Conservation (phyloP, 257 asterid species). For the Solanum sejunctum region DNA sequence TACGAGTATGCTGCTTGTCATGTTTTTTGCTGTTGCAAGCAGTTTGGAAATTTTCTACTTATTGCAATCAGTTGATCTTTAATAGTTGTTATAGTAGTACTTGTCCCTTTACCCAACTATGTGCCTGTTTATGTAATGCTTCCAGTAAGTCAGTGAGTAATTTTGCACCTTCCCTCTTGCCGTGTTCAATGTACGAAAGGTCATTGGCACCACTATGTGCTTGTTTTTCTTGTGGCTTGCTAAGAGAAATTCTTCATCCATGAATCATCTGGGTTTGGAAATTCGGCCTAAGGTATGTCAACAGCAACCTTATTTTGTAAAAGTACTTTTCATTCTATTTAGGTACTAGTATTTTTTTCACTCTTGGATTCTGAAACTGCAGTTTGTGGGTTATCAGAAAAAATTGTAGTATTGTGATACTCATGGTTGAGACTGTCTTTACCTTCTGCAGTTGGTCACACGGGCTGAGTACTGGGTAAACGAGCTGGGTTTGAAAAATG, state of each 20-base stretch:
- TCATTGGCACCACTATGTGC: too few species aligned
- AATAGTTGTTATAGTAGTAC: too few species aligned
- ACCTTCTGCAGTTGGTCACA: constrained; percentile 53
- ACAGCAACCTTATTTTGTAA: neutral
- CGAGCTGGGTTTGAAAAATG: constrained; percentile 55
- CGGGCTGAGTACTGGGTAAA: constrained; percentile 79
- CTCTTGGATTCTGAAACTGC: neutral
- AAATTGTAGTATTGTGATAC: constrained; percentile 1
- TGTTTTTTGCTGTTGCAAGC: neutral
- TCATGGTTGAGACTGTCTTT: neutral
- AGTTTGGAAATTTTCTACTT: neutral
- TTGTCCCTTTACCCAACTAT: too few species aligned
- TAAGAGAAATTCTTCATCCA: constrained; percentile 31
- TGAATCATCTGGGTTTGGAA: constrained; percentile 81
- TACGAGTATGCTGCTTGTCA: neutral
- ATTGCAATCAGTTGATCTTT: too few species aligned
- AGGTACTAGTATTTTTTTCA: neutral
- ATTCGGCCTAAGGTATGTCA: constrained; percentile 72
- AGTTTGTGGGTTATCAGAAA: neutral
- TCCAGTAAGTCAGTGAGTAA: too few species aligned
- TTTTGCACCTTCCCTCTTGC: too few species aligned
- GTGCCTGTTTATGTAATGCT: too few species aligned
- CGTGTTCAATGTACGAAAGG: too few species aligned
- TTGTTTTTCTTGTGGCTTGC: constrained; percentile 43
- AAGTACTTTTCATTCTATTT: neutral